These are phyloP conservation scores for Monosporascus sp. DNA, from an alignment of 2,329 filamentous ascomycete species.

Conservation along the genomic window DNA sequence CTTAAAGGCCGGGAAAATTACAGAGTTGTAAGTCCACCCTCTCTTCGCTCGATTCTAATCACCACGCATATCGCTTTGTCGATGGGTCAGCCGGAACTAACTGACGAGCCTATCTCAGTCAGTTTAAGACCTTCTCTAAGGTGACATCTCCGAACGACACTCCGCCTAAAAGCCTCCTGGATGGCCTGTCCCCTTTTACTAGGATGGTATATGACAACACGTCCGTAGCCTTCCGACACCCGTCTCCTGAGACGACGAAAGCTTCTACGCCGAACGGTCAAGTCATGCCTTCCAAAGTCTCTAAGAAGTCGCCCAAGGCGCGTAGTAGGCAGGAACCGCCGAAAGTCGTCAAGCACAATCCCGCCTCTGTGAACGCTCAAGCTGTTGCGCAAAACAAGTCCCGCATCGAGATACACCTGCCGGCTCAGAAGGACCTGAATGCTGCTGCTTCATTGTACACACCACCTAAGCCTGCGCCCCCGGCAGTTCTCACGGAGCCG, in stretches of 20 bases:
- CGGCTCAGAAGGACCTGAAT: conserved; percentile 21
- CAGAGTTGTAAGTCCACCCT: conserved; percentile 53
- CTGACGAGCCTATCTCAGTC: conserved; percentile 34
- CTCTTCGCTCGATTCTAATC: not conserved
- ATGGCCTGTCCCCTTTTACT: conserved; percentile 45
- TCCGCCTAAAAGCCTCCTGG: conserved; percentile 27
- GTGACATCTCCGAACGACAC: conserved; percentile 20
- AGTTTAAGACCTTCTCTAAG: conserved; percentile 50
- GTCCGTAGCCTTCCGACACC: conserved; percentile 34
- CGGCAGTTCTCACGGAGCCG: not conserved
- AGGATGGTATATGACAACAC: conserved; percentile 42
- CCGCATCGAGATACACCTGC: conserved; percentile 24
- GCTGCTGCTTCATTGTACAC: conserved; percentile 12
- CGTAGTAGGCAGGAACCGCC: conserved; percentile 20
- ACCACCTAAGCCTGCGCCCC: conserved; percentile 7
- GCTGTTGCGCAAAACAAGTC: conserved; percentile 21
- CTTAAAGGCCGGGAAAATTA: conserved; percentile 64
- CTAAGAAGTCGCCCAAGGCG: conserved; percentile 27
- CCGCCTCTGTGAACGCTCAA: conserved; percentile 27
- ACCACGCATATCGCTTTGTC: conserved; percentile 8
- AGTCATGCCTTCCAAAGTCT: conserved; percentile 17
- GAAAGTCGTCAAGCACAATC: conserved; percentile 37
- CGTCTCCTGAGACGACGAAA: conserved; percentile 30
- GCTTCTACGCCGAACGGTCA: conserved; percentile 23
- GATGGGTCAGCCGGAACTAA: conserved; percentile 18